Evolutionary conservation across 129 eudicot genomes (phyloP).

Genomic region (Chrysanthemum makinoi): DNA sequence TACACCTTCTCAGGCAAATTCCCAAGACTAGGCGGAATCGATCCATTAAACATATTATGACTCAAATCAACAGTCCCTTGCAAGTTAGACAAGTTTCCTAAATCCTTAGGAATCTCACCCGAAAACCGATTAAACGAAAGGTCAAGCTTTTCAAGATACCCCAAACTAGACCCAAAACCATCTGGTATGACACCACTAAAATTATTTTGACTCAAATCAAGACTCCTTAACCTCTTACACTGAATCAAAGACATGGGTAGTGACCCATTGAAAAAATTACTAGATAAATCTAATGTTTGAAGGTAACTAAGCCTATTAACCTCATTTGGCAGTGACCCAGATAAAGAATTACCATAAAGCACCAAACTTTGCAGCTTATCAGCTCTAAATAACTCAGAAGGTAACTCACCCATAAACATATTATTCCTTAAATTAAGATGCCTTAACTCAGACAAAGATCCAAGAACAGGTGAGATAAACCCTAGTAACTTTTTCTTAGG

Average conservation of each 20-base stretch:
- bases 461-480: constrained; percentile 67
- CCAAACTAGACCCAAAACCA: constrained; percentile 69
- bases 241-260: constrained; percentile 61
- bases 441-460: constrained; percentile 70
- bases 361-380: constrained; percentile 91
- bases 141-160: constrained; percentile 66
- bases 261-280: constrained; percentile 85
- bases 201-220: constrained; percentile 73
- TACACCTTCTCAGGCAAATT: constrained; percentile 96
- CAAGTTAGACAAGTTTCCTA: constrained; percentile 74
- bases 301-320: constrained; percentile 68
- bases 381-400: constrained; percentile 68
- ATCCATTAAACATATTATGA: constrained; percentile 84
- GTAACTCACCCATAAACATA: constrained; percentile 58
- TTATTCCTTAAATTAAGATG: constrained; percentile 86
- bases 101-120: constrained; percentile 72
- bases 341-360: constrained; percentile 77
- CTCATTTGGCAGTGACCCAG: constrained; percentile 77
- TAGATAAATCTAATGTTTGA: constrained; percentile 76
- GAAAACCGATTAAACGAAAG: constrained; percentile 58
- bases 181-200: constrained; percentile 71
- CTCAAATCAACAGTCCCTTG: constrained; percentile 93
- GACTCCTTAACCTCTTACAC: constrained; percentile 76
- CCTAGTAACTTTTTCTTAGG: constrained; percentile 86
- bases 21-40: constrained; percentile 90